phyloP scores from a whole-genome alignment of 768 basidiomycete species.

The Boletus sp. region DNA sequence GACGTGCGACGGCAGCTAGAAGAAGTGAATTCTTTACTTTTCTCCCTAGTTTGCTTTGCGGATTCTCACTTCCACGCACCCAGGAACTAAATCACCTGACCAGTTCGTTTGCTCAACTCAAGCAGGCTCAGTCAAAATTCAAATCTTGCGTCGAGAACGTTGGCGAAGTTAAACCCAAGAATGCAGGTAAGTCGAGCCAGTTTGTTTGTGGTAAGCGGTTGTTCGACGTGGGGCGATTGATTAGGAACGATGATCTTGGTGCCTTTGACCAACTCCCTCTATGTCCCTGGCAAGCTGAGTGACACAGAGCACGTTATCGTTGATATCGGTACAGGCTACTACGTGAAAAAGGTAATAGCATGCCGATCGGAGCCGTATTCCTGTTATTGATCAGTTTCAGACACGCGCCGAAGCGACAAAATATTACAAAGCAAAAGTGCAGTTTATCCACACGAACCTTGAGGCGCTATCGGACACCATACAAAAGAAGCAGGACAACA shows the following conservation, averaged over 20 bases:
- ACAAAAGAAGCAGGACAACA: conserved; percentile 87
- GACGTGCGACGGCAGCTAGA: conserved; percentile 92
- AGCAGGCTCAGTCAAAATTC: conserved; percentile 92
- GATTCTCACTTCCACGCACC: background rate
- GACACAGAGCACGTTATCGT: conserved; percentile 88
- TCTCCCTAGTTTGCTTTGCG: background rate
- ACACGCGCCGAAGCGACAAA: conserved; percentile 75
- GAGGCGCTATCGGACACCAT: conserved; percentile 88
- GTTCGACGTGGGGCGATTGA: background rate
- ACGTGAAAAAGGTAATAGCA: conserved; percentile 77
- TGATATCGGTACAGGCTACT: conserved; percentile 96
- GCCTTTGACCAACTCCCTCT: conserved; percentile 91
- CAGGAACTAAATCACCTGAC: conserved; percentile 94
- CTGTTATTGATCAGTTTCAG: conserved; percentile 40
- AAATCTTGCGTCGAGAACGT: conserved; percentile 82
- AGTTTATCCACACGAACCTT: conserved; percentile 79
- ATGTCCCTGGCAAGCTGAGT: conserved; percentile 87
- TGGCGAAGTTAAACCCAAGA: conserved; percentile 66
- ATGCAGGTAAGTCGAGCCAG: conserved; percentile 45
- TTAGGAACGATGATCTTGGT: conserved; percentile 87
- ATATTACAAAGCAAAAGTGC: conserved; percentile 80
- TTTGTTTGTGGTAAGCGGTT: background rate
- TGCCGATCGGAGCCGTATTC: conserved; percentile 9
- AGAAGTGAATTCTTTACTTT: conserved; percentile 51
- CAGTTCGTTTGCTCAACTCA: conserved; percentile 88